phyloP scores from a whole-genome alignment of 148 eudicot genomes.

The Rhododendron ovatum region DNA sequence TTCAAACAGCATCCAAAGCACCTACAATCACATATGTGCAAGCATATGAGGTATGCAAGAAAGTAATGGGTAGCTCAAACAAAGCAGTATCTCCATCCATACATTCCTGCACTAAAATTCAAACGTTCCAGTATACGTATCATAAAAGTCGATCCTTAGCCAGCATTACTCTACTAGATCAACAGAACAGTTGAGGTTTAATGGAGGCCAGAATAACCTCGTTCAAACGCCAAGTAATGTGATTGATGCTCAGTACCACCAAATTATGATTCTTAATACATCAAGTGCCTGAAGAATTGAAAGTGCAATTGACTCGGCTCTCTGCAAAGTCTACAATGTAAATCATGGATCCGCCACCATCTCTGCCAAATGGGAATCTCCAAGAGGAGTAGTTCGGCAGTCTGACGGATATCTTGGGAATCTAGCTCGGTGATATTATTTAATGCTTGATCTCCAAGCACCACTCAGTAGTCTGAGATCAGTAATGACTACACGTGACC shows the following conservation, averaged over 20 bases:
- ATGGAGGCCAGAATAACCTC: background rate
- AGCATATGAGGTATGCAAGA: background rate
- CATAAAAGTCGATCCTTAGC: background rate
- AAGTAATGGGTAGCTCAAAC: background rate
- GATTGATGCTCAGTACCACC: background rate
- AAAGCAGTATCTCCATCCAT: no score
- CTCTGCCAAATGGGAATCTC: background rate
- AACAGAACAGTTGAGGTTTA: background rate
- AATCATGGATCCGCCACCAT: background rate
- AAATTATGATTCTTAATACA: background rate
- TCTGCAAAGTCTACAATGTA: background rate
- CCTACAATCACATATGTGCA: background rate
- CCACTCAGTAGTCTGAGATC: background rate
- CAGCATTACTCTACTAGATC: background rate
- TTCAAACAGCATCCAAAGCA: background rate
- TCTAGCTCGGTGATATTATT: background rate
- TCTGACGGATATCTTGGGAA: background rate
- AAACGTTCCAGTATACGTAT: background rate
- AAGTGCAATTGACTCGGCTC: background rate
- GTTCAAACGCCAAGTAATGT: background rate
- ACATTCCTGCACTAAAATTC: background rate
- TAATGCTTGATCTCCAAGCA: background rate
- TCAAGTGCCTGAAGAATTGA: background rate
- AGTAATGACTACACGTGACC: background rate
- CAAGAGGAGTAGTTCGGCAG: background rate